Evolutionary conservation across 1,139 yeast genomes (phyloP), one percentile per base, ranked within the genome.

Genomic region (Taphrina pruni): DNA sequence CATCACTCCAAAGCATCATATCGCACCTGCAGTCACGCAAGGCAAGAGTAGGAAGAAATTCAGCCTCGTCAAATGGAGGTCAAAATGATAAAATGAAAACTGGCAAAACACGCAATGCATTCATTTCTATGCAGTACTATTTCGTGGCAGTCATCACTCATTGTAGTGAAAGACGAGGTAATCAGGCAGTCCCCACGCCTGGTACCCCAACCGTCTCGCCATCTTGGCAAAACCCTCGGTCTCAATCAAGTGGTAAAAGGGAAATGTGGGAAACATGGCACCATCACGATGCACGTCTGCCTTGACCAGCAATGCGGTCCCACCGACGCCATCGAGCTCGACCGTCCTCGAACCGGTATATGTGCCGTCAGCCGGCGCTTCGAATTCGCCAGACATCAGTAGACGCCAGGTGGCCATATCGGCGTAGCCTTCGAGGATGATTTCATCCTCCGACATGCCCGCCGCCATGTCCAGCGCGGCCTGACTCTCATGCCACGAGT

Each of bases 261-360:
- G 95, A 86, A 94, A 94, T 52, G 96, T 90, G 21, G 99, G 99
- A 85, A 94, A 94, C 97, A 93, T 93, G 70, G 98, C 98, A 66
- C 99, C 99, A 78, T 94, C 99, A 78, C 99, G 85, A 80, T 94
- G 99, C 70, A 94, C 99, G 74, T 92, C 97, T 9, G 98, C 97
- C 78, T 93, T 91, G 46, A 94, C 99, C 79, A 94, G 79, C 48
- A 96, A 87, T 56, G 97, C 96, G 41, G 98, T 97, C 48, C 82
- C 98, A 69, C 99, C 99, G 71, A 94, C 98, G 78, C 99, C 99
- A 78, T 94, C 99, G 71, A 94, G 83, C 50, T 86, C 85, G 89
- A 64, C 45, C 12, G 45, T 43, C 14, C 67, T 46, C 36, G 45
- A 12, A 7, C 65, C 65, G 39, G 35, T 17, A 32, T 58, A 39